Evolutionary conservation across 73 alveolate species (phyloP), one percentile per base, ranked within the genome.

Genomic region (Blepharisma japonicum): DNA sequence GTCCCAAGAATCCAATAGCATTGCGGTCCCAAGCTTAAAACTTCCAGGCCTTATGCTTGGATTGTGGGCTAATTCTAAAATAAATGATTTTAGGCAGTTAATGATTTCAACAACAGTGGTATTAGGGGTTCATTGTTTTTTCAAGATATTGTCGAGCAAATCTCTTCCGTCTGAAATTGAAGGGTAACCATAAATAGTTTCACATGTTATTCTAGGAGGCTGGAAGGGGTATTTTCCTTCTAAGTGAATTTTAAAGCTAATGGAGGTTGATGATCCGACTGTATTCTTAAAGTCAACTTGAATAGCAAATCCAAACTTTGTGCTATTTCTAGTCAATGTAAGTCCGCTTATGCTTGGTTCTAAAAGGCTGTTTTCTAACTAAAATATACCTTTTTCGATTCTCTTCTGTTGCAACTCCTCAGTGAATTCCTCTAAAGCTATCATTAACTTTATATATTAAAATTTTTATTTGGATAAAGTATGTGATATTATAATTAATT

Each of bases 81-180:
- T n/a, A 53, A 53, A 53, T n/a, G 18, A 14, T n/a, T 14, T 14
- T n/a, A 53, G 2, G 23, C 32, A 53, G 18, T 20, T 53, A 53
- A 53, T 20, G 3, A 53, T 14, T n/a, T 53, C 68, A 14, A 53
- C 32, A 53, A 53, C 68, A 53, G 68, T 53, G 23, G 23, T 85
- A 55, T 77, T 56, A 9, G 56, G 38, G 2, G 89, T 80, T 87
- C 92, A 86, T 39, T 56, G 48, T 51, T 56, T 78, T 18, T 76
- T 81, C 53, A 86, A 55, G 54, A 86, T 67, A 39, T 86, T 85
- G 66, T 74, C 89, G 0, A 72, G 77, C 45, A 56, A 68, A 68
- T 86, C 92, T 42, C 89, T 56, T 8, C 78, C 86, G 71, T 86
- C 92, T 51, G 86, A 71, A 32, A 86, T 55, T 49, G 77, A 83